Evolutionary conservation across 495 filamentous ascomycete species (phyloP), one percentile per base, ranked within the genome.

Genomic region (Neurospora sublineolata): DNA sequence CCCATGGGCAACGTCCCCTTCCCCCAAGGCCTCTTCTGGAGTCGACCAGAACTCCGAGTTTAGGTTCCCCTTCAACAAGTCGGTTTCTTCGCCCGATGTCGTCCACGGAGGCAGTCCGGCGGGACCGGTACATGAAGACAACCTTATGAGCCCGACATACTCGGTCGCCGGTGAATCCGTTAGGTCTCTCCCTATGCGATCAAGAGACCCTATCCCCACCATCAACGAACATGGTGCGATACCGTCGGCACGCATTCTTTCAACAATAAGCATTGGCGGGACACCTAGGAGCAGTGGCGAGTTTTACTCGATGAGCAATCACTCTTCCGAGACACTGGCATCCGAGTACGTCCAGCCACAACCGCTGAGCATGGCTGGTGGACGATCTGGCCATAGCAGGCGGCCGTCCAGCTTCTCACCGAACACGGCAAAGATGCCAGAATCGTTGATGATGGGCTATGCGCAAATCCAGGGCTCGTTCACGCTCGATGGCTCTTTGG

Each of bases 381-480:
- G 74, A 74, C 87, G 41, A 77, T 77, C 87, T 10, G 81, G 86
- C 11, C 91, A 93, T 79, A 80, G 78, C 37, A 87, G 92, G 52
- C 86, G 89, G 74, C 82, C 82, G 73, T 94, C 92, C 33, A 88
- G 82, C 73, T 76, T 91, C 23, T 81, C 83, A 82, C 8, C 81
- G 79, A 64, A 80, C 77, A 81, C 84, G 27, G 77, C 82, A 39
- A 85, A 81, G 73, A 73, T 73, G 73, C 89, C 83, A 14, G 93
- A 98, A 81, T 88, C 91, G 18, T 81, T 99, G 69, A 94, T 99
- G 89, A 98, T 99, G 95, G 95, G 94, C 11, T 99, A 97, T 82
- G 96, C 91, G 6, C 94, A 99, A 78, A 87, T 97, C n/a, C 90
- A 91, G 76, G 95, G 96, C 20, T 91, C 92, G 0, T 99, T 98